phyloP scores from a whole-genome alignment of 179 eudicot genomes.

The Corrigiola litoralis region DNA sequence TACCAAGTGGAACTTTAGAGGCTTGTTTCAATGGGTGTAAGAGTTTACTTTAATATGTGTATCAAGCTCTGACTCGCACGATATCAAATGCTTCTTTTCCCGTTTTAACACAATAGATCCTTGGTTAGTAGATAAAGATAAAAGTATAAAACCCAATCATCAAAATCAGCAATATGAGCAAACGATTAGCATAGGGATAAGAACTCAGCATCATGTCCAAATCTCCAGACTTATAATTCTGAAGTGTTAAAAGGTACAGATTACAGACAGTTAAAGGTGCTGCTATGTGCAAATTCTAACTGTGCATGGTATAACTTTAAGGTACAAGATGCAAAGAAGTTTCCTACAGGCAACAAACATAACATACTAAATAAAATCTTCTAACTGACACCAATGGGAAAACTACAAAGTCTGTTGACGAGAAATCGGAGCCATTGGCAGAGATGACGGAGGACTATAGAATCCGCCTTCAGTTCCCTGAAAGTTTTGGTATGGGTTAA shows the following conservation, averaged over 20 bases:
- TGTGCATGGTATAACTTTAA: slow-evolving; percentile 20
- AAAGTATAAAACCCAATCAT: slow-evolving; percentile 2
- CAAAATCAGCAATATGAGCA: neutral
- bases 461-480: slow-evolving; percentile 55
- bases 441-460: slow-evolving; percentile 47
- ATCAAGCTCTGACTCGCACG: too few relatives aligned
- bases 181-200: neutral
- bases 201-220: neutral
- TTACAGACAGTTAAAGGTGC: slow-evolving; percentile 23
- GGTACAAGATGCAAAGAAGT: slow-evolving; percentile 13
- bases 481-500: slow-evolving; percentile 42
- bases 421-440: slow-evolving; percentile 62
- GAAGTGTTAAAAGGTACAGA: slow-evolving; percentile 7
- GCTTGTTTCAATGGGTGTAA: too few relatives aligned
- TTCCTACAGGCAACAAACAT: slow-evolving; percentile 11
- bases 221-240: slow-evolving; percentile 16
- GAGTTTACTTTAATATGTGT: too few relatives aligned
- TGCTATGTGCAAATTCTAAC: slow-evolving; percentile 35
- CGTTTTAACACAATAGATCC: too few relatives aligned
- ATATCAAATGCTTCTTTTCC: too few relatives aligned
- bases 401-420: slow-evolving; percentile 42
- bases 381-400: neutral
- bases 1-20: too few relatives aligned
- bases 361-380: neutral
- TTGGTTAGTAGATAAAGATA: too few relatives aligned